Base-by-base conservation (phyloP, 179 eudicot genomes). In the Silene coronaria region DNA sequence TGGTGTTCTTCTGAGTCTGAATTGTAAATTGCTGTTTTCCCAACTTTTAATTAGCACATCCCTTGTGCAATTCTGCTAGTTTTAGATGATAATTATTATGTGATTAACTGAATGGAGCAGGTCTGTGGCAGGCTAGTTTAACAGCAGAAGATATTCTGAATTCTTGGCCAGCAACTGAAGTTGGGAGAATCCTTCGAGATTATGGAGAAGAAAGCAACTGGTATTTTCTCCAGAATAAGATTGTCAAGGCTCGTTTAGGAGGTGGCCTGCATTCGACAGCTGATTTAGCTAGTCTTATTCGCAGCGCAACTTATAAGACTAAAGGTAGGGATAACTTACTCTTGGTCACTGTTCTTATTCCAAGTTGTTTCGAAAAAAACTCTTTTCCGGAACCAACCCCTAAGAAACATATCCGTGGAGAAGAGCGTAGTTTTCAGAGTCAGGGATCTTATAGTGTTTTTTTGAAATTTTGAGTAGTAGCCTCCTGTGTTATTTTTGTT, bases 191-290 rank as follows among this genome's bases (percentile, higher is more conserved):
- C 65, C 86, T 95, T 63, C 87, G 89, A 42, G 97, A 95, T 4
- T 95, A 95, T 72, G 97, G 99, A 24, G 99, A 95, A 87, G 99
- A 95, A 85, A 95, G 89, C 85, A 88, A 87, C 78, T 95, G 97
- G 97, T 84, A 84, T 68, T 80, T 72, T 58, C 91, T 92, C 77
- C 96, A 90, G 80, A 87, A 87, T 66, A 89, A 83, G 82, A 90
- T 95, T 74, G 84, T 88, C 24, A 82, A 86, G 78, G 96, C 97
- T 76, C 98, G 98, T 75, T 73, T 76, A 63, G 78, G 75, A 62
- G 98, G 97, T 72, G 98, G 98, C 27, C 73, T 94, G 80, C 97
- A 88, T 80, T 84, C 96, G 8, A 92, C 97, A 12, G 71, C 83
- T 67, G 92, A 94, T 38, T 82, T 94, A 11, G 97, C 88, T 23